A percentile compares a stretch with the other conserved stretches of the same genome.
Conservation (phyloP, 1,139 yeast species). For the Kluyveromyces sp. region DNA sequence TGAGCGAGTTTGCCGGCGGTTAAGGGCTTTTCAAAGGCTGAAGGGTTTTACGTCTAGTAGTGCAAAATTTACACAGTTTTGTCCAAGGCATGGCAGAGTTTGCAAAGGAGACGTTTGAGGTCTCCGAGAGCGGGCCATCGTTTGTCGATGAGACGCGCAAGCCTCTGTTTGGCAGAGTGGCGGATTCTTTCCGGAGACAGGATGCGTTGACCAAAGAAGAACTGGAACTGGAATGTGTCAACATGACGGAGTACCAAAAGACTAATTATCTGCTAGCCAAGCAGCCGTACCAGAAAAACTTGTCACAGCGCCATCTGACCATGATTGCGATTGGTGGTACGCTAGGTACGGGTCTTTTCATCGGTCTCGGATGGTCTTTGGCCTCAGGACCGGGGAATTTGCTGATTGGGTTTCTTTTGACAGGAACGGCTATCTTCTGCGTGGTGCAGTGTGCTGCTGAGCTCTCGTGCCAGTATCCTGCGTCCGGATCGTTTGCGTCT, state of each 20-base stretch:
- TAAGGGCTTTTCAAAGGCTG: too few relatives aligned
- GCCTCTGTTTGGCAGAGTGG: slow-evolving; percentile 27
- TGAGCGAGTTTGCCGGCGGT: too few relatives aligned
- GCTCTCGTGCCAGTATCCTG: slow-evolving; percentile 56
- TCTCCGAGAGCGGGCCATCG: neutral
- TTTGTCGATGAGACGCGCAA: neutral
- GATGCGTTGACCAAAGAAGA: slow-evolving; percentile 37
- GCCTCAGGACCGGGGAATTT: slow-evolving; percentile 54
- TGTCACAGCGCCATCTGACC: slow-evolving; percentile 55
- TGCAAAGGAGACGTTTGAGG: neutral
- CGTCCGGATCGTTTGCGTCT: slow-evolving; percentile 60
- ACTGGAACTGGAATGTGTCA: slow-evolving; percentile 41
- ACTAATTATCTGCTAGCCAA: slow-evolving; percentile 39
- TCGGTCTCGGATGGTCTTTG: slow-evolving; percentile 56
- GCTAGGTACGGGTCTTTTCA: slow-evolving; percentile 55
- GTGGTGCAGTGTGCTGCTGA: slow-evolving; percentile 64
- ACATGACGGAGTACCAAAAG: slow-evolving; percentile 53
- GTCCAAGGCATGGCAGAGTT: neutral
- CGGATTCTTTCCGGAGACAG: slow-evolving; percentile 38
- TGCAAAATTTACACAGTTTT: too few relatives aligned
- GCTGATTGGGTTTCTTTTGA: slow-evolving; percentile 46
- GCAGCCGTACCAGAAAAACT: slow-evolving; percentile 54
- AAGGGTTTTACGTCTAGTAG: too few relatives aligned
- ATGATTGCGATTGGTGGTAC: slow-evolving; percentile 62
- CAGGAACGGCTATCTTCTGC: slow-evolving; percentile 48